Evolutionary conservation across 1,284 basidiomycete genomes (phyloP).

Genomic region (Macrocystidia cucumis): DNA sequence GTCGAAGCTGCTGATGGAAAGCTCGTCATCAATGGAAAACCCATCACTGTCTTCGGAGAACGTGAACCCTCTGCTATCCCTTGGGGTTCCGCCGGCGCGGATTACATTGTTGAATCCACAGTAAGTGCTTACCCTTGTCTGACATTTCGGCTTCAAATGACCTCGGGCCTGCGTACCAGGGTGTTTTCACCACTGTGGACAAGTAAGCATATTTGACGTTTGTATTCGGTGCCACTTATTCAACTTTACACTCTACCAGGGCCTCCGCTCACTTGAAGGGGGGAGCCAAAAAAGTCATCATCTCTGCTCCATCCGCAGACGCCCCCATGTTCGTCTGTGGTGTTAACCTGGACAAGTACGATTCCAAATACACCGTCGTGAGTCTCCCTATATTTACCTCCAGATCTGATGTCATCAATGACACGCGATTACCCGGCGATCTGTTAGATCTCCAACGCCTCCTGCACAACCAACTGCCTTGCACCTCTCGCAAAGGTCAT

Average conservation of each 20-base stretch:
- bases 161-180: conserved; percentile 30
- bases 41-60: conserved; percentile 81
- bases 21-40: conserved; percentile 80
- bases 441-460: conserved; percentile 89
- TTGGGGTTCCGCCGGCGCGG: conserved; percentile 79
- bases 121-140: conserved; percentile 26
- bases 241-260: conserved; percentile 32
- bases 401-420: conserved; percentile 8
- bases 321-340: conserved; percentile 97
- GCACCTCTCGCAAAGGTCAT: conserved; percentile 98
- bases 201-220: conserved; percentile 41
- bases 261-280: conserved; percentile 95
- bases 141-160: neutral
- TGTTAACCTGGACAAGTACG: conserved; percentile 95
- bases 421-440: no score
- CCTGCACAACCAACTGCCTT: conserved; percentile 99
- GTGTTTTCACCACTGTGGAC: conserved; percentile 96
- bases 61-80: conserved; percentile 83
- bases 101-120: conserved; percentile 97
- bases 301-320: conserved; percentile 97
- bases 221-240: conserved; percentile 6
- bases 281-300: conserved; percentile 99
- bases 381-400: conserved; percentile 20
- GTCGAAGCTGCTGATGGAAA: conserved; percentile 86
- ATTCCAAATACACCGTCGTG: conserved; percentile 86